A percentile compares a stretch with the other conserved stretches of the same genome.
Evolutionary conservation across 371 early-diverging fungal genomes (phyloP).

Genomic region (Mucor mucedo): DNA sequence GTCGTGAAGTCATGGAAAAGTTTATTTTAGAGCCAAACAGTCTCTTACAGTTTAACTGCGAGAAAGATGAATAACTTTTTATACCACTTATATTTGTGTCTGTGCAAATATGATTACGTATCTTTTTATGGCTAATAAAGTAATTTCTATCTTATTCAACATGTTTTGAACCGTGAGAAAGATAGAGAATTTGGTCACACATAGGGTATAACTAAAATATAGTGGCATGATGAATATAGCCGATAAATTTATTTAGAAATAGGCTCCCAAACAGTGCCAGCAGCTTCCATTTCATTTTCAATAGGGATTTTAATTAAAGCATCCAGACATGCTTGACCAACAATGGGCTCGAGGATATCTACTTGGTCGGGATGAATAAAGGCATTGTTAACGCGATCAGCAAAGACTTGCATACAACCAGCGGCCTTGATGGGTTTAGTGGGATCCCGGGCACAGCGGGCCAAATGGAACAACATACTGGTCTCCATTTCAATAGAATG

Average conservation of each 20-base stretch:
- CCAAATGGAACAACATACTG: constrained; percentile 85
- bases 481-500: constrained; percentile 93
- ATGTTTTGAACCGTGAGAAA: no score
- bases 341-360: constrained; percentile 61
- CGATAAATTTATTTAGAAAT: constrained; percentile 2
- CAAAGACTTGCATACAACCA: constrained; percentile 87
- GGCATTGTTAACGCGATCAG: constrained; percentile 73
- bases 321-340: constrained; percentile 78
- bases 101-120: no score
- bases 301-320: constrained; percentile 62
- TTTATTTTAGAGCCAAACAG: no score
- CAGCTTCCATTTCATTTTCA: constrained; percentile 49
- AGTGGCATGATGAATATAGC: neutral
- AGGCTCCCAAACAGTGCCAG: constrained; percentile 73
- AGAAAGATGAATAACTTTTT: no score
- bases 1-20: no score
- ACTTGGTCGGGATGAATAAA: constrained; percentile 77
- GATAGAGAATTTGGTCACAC: no score
- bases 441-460: constrained; percentile 51
- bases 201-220: neutral
- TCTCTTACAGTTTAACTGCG: no score
- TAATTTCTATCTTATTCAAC: no score
- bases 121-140: no score
- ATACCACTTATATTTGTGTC: no score
- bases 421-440: constrained; percentile 72